Percentiles rank a stretch among this genome's conserved stretches.
Conservation (phyloP, 179 eudicot species). For the Spergularia azorica region DNA sequence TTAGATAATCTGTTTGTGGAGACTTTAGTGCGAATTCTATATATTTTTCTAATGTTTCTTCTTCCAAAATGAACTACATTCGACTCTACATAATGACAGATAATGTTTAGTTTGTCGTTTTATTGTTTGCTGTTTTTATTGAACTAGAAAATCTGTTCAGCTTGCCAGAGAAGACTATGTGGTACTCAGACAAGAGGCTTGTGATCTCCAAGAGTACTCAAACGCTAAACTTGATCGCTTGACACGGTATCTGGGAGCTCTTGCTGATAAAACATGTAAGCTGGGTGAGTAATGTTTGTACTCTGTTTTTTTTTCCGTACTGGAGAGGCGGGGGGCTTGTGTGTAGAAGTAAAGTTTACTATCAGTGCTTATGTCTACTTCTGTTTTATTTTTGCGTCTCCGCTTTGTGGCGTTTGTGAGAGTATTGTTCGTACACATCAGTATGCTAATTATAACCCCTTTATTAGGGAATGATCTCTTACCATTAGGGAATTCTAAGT, state of each 20-base stretch:
- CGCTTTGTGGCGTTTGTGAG: neutral
- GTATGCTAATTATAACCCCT: neutral
- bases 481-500: neutral
- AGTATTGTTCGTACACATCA: neutral
- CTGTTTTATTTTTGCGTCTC: neutral
- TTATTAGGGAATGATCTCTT: neutral
- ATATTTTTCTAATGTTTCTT: neutral
- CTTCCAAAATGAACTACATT: neutral
- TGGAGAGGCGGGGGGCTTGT: neutral
- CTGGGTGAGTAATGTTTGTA: conserved; percentile 58
- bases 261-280: conserved; percentile 85
- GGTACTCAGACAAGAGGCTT: conserved; percentile 85
- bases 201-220: conserved; percentile 91
- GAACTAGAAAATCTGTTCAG: conserved; percentile 39
- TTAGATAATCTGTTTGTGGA: neutral
- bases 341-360: neutral
- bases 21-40: neutral
- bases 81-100: neutral
- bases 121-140: conserved; percentile 5
- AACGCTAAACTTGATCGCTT: conserved; percentile 93
- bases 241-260: conserved; percentile 83
- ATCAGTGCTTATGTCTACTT: neutral
- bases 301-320: neutral
- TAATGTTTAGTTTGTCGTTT: neutral
- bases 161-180: conserved; percentile 83